Conservation (phyloP, 805 yeast species). For the Suhomyces sp. region DNA sequence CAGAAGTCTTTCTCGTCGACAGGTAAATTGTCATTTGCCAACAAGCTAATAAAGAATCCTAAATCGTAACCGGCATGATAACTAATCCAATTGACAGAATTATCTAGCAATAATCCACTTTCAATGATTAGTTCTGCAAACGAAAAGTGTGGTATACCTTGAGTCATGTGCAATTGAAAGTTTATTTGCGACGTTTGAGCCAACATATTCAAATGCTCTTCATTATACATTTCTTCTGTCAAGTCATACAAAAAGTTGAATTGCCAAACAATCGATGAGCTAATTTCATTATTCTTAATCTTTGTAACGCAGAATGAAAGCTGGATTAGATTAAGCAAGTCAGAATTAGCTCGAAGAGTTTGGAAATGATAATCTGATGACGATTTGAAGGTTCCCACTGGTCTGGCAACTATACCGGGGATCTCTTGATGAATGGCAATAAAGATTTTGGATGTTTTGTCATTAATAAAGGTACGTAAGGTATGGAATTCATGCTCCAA, state of each 20-base stretch:
- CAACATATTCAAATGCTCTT: conserved; percentile 77
- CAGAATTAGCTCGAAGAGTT: conserved; percentile 88
- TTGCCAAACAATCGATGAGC: conserved; percentile 87
- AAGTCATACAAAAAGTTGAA: conserved; percentile 86
- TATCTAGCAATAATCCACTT: conserved; percentile 78
- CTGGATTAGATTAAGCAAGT: conserved; percentile 80
- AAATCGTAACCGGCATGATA: conserved; percentile 94
- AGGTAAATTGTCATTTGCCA: conserved; percentile 77
- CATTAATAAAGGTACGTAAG: conserved; percentile 56
- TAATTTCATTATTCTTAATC: conserved; percentile 40
- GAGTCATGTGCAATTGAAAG: conserved; percentile 65
- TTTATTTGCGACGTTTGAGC: conserved; percentile 77
- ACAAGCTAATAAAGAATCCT: conserved; percentile 78
- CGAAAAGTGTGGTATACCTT: conserved; percentile 74
- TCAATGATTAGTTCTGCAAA: conserved; percentile 84
- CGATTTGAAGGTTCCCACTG: conserved; percentile 88
- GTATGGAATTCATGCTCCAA: conserved; percentile 63
- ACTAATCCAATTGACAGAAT: conserved; percentile 78
- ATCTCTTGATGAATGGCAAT: conserved; percentile 85
- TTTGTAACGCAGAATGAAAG: conserved; percentile 46
- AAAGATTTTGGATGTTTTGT: conserved; percentile 45
- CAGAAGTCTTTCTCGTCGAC: conserved; percentile 74
- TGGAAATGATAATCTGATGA: conserved; percentile 94
- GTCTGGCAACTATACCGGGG: conserved; percentile 94
- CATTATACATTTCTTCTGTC: conserved; percentile 76